Evolutionary conservation across 2,329 filamentous ascomycete genomes (phyloP).

Genomic region (Gnomoniopsis sp.): DNA sequence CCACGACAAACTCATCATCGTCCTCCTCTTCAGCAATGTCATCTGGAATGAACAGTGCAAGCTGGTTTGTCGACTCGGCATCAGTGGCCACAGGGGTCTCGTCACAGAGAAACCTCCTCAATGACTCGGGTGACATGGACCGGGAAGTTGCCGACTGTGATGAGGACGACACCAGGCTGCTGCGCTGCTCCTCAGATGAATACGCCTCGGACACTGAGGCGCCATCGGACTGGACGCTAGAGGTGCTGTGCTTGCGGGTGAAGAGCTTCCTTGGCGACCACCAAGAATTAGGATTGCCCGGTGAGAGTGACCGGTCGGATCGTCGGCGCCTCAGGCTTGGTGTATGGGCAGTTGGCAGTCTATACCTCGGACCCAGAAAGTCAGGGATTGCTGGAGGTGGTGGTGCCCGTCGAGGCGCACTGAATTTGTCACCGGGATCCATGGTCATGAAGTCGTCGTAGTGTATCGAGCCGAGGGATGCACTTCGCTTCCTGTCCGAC

Average conservation of each 20-base stretch:
- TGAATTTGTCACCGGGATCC: slow-evolving; percentile 73
- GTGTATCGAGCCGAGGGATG: slow-evolving; percentile 60
- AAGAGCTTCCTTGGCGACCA: slow-evolving; percentile 46
- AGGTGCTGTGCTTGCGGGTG: slow-evolving; percentile 35
- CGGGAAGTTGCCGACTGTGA: slow-evolving; percentile 43
- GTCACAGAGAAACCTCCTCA: slow-evolving; percentile 49
- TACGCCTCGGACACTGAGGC: slow-evolving; percentile 25
- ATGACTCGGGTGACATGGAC: slow-evolving; percentile 54
- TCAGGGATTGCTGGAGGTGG: slow-evolving; percentile 47
- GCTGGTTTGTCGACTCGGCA: slow-evolving; percentile 31
- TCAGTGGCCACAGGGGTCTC: slow-evolving; percentile 34
- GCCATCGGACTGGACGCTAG: slow-evolving; percentile 29
- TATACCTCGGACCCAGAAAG: slow-evolving; percentile 29
- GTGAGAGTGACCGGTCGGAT: slow-evolving; percentile 44
- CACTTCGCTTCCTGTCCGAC: slow-evolving; percentile 56
- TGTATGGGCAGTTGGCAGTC: slow-evolving; percentile 31
- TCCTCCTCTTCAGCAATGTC: slow-evolving; percentile 50
- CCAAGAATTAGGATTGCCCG: slow-evolving; percentile 39
- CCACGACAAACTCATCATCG: slow-evolving; percentile 63
- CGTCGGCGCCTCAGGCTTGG: slow-evolving; percentile 31
- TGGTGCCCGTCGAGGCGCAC: slow-evolving; percentile 60
- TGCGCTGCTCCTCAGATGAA: slow-evolving; percentile 27
- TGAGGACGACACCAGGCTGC: slow-evolving; percentile 27
- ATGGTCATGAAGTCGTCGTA: slow-evolving; percentile 66
- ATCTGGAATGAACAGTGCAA: slow-evolving; percentile 38